phyloP scores from a whole-genome alignment of 257 asterid genomes.

The Rauvolfia tetraphylla region DNA sequence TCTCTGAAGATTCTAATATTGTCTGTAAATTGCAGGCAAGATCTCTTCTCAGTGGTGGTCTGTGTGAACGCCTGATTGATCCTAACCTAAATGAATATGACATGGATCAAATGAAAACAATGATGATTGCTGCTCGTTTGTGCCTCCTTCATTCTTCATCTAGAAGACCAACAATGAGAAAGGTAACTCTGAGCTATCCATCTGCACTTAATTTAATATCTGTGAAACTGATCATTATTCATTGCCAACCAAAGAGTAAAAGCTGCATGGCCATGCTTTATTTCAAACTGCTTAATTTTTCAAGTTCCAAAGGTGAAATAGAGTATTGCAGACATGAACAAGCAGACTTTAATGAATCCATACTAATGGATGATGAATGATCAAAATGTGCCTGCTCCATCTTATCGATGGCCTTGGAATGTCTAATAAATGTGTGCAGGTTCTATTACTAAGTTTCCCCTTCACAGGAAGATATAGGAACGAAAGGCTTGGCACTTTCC shows the following conservation, averaged over 20 bases:
- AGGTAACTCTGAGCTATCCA: slow-evolving; percentile 28
- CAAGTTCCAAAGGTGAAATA: slow-evolving; percentile 31
- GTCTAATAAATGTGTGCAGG: neutral
- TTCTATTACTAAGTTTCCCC: neutral
- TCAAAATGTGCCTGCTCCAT: neutral
- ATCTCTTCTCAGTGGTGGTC: slow-evolving; percentile 59
- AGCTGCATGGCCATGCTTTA: too few species aligned
- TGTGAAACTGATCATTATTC: neutral
- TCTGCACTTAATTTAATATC: neutral
- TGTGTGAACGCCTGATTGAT: slow-evolving; percentile 61
- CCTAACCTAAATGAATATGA: slow-evolving; percentile 52
- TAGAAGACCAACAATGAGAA: slow-evolving; percentile 74
- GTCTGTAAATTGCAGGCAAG: slow-evolving; percentile 47
- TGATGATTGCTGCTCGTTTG: slow-evolving; percentile 60
- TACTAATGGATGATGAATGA: slow-evolving; percentile 25
- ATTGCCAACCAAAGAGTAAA: neutral
- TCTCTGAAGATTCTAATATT: neutral
- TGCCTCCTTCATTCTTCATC: slow-evolving; percentile 83
- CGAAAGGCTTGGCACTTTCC: too few species aligned
- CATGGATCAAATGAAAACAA: slow-evolving; percentile 55
- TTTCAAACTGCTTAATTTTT: slow-evolving; percentile 29
- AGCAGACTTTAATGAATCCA: slow-evolving; percentile 26
- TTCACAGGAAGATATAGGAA: too few species aligned
- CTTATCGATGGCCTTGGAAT: neutral
- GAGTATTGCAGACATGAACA: slow-evolving; percentile 21